Base-by-base conservation (phyloP, 768 basidiomycete genomes). In the Boletus pseudopeckii region DNA sequence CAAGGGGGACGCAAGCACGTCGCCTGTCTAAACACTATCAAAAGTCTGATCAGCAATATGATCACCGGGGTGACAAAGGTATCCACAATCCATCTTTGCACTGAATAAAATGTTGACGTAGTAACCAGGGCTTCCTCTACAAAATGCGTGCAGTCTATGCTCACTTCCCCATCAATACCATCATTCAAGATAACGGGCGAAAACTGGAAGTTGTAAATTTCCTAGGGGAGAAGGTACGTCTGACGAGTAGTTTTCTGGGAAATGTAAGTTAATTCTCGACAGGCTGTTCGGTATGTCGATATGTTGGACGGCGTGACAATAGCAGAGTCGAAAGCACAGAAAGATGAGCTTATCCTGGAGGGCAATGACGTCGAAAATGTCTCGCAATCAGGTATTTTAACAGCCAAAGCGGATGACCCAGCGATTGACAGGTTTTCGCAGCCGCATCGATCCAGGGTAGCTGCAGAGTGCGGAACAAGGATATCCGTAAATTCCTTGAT, bases 111-210 rank as follows among this genome's bases (percentile, higher is more conserved):
- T 7, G 11, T 22, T 61, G 34, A 64, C 33, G 13, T 15, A 11
- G 24, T 14, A 43, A 49, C 40, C 62, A 95, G 95, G 97, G 97
- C 58, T 99, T 98, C 86, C 85, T 86, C 65, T 99, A 99, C 84
- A 99, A 98, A 88, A 98, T 99, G 96, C 92, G 95, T 64, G 83
- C 93, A 26, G 97, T 99, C 48, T 99, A 98, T 70, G 97, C 97
- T 64, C 97, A 99, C 80, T 99, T 99, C 81, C 97, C 97, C 56
- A 97, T 99, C 82, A 99, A 99, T 80, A 88, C 88, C 71, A 96
- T 97, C 72, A 91, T 96, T 66, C 86, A 90, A 71, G 84, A 90
- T 8, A 72, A 72, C 55, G 92, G 90, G 49, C 71, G 67, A 37
- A 72, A 82, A 45, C 74, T 95, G 44, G 94, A 96, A 72, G 96